Evolutionary conservation across 306 rosid species (phyloP), one percentile per base, ranked within the genome.

Genomic region (Boehmeria nivea): DNA sequence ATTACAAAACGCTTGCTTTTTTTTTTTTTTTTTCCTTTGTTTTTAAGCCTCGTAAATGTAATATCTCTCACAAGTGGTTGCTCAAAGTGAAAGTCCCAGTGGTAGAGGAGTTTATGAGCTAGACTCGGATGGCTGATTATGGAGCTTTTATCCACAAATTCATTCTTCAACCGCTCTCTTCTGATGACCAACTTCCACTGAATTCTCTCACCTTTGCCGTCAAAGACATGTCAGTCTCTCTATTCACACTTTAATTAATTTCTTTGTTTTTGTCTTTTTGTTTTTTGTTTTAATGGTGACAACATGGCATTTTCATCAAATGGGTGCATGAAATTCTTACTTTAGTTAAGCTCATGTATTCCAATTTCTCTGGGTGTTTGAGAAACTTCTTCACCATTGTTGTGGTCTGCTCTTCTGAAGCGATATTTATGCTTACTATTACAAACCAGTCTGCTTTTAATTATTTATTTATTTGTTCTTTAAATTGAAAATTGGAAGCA

Each of bases 71-170:
- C 5, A 31, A 31, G n/a, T n/a, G n/a, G n/a, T n/a, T n/a, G n/a
- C 36, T 31, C 36, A 31, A 31, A 31, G 8, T 31, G 36, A 31
- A 31, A 31, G 8, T 31, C 9, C 2, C 36, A 31, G 5, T 31
- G 36, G 5, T 31, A 10, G 36, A 31, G 36, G n/a, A 4, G 36
- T 4, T 4, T 31, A 31, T 31, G 36, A 56, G 65, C 36, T 51
- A 17, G 17, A 14, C 11, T 23, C n/a, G n/a, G 50, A 38, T 24
- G 40, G 43, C n/a, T 1, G 70, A 72, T 48, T 33, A 72, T 57
- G 94, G 95, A 70, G 95, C 95, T 61, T 90, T 86, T 79, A 51
- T 39, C 67, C 87, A 78, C 70, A 90, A 76, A 79, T 76, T 91
- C 77, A 47, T 54, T 66, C 64, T 91, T 8, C 82, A 34, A 21